Base-by-base conservation (phyloP, 805 yeast species). In the Helenozyma rhizophorensis region DNA sequence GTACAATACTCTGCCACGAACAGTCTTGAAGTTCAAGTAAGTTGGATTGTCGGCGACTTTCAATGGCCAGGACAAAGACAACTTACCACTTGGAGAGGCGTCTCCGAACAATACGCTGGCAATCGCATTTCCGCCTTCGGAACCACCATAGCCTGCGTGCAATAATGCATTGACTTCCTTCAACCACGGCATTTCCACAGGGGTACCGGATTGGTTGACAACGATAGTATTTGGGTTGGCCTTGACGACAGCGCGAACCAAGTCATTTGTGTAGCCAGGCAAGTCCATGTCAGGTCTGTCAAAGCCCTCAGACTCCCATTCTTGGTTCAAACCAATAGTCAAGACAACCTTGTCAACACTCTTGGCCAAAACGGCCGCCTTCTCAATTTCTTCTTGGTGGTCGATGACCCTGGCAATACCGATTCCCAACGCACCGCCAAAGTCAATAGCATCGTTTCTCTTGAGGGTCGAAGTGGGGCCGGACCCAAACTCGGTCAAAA, bases 91-190 rank as follows among this genome's bases (percentile, higher is more conserved):
- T 19, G 85, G 85, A 48, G 74, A 76, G 30, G 54, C 65, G 43
- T 76, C 80, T 19, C 83, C 83, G 44, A 65, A 76, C 27, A 78
- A 40, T 10, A 74, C 76, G 53, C 77, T 81, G 4, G 80, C 81
- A 49, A 77, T 61, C 11, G 76, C 71, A 43, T 72, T 75, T 37
- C 83, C 82, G 25, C 62, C 50, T 44, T 77, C 82, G 39, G 65
- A 65, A 35, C 83, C 83, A 42, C 75, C 76, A 47, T 66, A 75
- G 69, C 77, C 74, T 9, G 76, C 75, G 29, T 74, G 78, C 5
- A 76, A 53, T 12, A 74, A 33, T 2, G 69, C 68, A 24, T 62
- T 60, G 14, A 63, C 72, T 23, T 64, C 48, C 8, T 44, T 39
- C 8, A 56, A 37, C 78, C 80, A 76, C 17, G 80, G 80, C 60